These are phyloP conservation scores for Aquilaria sinensis DNA, from an alignment of 345 rosid species.

Conservation along the genomic window DNA sequence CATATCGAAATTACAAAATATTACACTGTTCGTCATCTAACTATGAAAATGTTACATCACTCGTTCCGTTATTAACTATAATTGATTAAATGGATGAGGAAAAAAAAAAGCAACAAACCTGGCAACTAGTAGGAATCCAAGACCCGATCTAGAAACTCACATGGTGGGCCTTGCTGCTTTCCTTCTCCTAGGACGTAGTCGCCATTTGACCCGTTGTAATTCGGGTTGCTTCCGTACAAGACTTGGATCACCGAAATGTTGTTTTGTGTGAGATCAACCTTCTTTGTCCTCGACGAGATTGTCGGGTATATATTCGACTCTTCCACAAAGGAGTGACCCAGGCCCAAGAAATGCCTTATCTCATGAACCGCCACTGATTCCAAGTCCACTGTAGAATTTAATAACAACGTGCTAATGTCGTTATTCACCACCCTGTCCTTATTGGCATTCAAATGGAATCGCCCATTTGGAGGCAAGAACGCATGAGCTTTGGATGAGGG, in stretches of 20 bases:
- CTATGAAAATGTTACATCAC: no score
- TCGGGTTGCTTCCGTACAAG: slow-evolving; percentile 80
- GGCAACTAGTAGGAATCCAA: slow-evolving; percentile 23
- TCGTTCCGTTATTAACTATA: no score
- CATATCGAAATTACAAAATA: no score
- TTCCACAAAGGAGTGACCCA: slow-evolving; percentile 83
- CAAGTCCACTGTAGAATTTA: slow-evolving; percentile 56
- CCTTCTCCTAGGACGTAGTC: slow-evolving; percentile 39
- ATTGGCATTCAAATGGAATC: slow-evolving; percentile 59
- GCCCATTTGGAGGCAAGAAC: slow-evolving; percentile 79
- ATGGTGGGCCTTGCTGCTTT: slow-evolving; percentile 27
- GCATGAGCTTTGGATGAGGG: slow-evolving; percentile 48
- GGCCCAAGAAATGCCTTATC: slow-evolving; percentile 89
- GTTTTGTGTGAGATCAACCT: slow-evolving; percentile 43
- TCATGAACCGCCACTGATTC: slow-evolving; percentile 96
- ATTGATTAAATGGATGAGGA: neutral
- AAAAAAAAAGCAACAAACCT: slow-evolving; percentile 22
- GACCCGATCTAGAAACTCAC: slow-evolving; percentile 17
- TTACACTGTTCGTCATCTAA: no score
- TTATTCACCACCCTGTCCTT: slow-evolving; percentile 73
- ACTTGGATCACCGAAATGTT: slow-evolving; percentile 64
- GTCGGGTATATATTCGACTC: slow-evolving; percentile 83
- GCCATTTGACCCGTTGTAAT: slow-evolving; percentile 42
- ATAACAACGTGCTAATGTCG: slow-evolving; percentile 19
- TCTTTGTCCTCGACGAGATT: slow-evolving; percentile 50